These are phyloP conservation scores for Boletus subparvulus DNA, from an alignment of 768 basidiomycete genomes.

Conservation along the genomic window DNA sequence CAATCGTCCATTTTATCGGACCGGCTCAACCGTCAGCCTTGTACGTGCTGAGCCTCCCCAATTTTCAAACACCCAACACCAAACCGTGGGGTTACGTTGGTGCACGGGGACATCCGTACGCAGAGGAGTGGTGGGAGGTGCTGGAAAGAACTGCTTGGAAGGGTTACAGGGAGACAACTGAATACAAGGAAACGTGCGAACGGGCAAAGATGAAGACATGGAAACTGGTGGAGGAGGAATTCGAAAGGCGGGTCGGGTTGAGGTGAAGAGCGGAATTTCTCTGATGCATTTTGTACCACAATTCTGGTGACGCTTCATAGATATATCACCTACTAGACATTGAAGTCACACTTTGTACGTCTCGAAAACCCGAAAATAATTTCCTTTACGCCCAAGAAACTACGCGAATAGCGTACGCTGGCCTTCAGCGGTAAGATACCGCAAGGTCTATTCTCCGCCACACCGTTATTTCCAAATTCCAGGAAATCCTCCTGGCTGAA, in stretches of 20 bases:
- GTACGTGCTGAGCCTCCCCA: slow-evolving; percentile 23
- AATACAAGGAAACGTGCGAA: slow-evolving; percentile 14
- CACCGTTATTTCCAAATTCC: no score
- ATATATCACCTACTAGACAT: neutral
- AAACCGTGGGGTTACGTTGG: slow-evolving; percentile 58
- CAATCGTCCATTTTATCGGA: slow-evolving; percentile 55
- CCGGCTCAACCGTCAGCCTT: slow-evolving; percentile 41
- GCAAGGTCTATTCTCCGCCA: no score
- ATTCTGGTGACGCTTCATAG: no score
- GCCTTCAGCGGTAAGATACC: no score
- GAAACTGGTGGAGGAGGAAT: neutral
- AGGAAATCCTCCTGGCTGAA: no score
- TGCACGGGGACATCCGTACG: slow-evolving; percentile 47
- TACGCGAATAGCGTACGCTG: neutral
- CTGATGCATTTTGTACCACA: no score
- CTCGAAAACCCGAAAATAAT: neutral
- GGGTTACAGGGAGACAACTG: slow-evolving; percentile 22
- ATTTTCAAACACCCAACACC: slow-evolving; percentile 32
- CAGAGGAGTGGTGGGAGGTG: slow-evolving; percentile 43
- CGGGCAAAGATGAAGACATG: neutral
- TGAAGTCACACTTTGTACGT: neutral
- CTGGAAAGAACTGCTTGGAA: slow-evolving; percentile 16
- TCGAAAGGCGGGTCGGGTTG: neutral
- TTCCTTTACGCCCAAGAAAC: neutral
- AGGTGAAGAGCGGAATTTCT: neutral